Percentiles rank a stretch among this genome's conserved stretches.
phyloP scores from a whole-genome alignment of 1,284 basidiomycete genomes.

The Hymenochaete sp. region DNA sequence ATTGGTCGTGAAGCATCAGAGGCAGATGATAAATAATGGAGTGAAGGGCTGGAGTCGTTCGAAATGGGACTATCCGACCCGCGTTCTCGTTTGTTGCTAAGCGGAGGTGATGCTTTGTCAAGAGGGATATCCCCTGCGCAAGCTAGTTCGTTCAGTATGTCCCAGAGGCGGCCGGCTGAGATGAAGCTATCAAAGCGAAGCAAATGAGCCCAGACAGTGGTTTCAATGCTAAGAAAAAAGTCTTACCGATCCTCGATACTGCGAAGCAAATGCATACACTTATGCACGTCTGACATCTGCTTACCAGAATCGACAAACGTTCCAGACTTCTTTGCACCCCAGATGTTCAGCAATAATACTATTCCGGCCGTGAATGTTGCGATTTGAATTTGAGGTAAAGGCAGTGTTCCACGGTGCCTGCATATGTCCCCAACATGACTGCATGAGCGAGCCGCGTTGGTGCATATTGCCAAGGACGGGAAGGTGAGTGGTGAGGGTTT shows the following conservation, averaged over 20 bases:
- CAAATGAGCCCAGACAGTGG: background rate
- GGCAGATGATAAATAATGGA: too few relatives aligned
- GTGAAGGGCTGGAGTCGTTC: constrained; percentile 18
- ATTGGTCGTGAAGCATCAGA: constrained; percentile 24
- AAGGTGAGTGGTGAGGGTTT: constrained; percentile 48
- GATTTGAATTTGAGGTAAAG: constrained; percentile 34
- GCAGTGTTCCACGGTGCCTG: constrained; percentile 27
- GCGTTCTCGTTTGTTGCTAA: constrained; percentile 50
- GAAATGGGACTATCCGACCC: constrained; percentile 39
- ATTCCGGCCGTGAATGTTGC: constrained; percentile 56
- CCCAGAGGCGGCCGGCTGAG: constrained; percentile 41
- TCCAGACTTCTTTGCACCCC: constrained; percentile 59
- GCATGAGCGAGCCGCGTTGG: constrained; percentile 75
- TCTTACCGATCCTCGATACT: constrained; percentile 41
- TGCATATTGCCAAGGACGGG: constrained; percentile 77
- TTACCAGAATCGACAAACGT: constrained; percentile 44
- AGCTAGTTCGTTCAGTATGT: constrained; percentile 60
- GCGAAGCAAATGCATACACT: constrained; percentile 55
- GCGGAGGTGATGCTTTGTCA: constrained; percentile 39
- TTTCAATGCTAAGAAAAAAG: background rate
- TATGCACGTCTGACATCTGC: constrained; percentile 63
- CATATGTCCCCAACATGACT: constrained; percentile 61
- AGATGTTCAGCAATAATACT: constrained; percentile 65
- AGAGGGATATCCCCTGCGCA: constrained; percentile 58
- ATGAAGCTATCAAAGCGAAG: constrained; percentile 32